phyloP scores from a whole-genome alignment of 768 basidiomycete genomes.

The Leccinellum rugosiceps region DNA sequence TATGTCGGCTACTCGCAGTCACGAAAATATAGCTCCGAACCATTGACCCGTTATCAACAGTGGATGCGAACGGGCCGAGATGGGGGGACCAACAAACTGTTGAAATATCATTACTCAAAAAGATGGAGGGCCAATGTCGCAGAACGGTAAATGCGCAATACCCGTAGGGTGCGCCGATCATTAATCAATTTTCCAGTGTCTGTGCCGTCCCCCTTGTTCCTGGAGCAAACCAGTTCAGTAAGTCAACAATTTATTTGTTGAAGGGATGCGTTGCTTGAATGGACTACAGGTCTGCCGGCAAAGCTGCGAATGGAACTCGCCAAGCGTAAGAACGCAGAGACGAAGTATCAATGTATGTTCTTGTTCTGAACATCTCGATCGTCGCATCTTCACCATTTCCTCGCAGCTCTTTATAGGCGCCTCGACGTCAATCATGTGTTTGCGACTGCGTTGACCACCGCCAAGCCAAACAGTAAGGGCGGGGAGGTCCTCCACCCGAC shows the following conservation, averaged over 20 bases:
- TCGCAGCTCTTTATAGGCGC: slow-evolving; percentile 53
- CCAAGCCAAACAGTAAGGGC: slow-evolving; percentile 50
- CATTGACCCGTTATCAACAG: slow-evolving; percentile 43
- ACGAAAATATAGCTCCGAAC: slow-evolving; percentile 39
- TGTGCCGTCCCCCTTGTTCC: slow-evolving; percentile 52
- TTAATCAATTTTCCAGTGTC: slow-evolving; percentile 35
- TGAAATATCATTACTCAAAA: slow-evolving; percentile 58
- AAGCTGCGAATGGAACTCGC: slow-evolving; percentile 37
- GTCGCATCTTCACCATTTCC: slow-evolving; percentile 3
- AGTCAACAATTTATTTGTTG: slow-evolving; percentile 8
- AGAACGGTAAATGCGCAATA: slow-evolving; percentile 45
- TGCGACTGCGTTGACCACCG: slow-evolving; percentile 59
- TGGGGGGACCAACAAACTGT: slow-evolving; percentile 23
- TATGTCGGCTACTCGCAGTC: slow-evolving; percentile 49
- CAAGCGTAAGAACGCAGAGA: slow-evolving; percentile 27
- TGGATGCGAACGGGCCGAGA: slow-evolving; percentile 33
- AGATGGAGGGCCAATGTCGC: slow-evolving; percentile 38
- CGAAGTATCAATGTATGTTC: slow-evolving; percentile 25
- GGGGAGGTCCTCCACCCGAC: slow-evolving; percentile 44
- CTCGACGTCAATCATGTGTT: slow-evolving; percentile 53
- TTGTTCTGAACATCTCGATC: neutral
- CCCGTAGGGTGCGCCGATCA: neutral
- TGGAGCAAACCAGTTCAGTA: slow-evolving; percentile 51
- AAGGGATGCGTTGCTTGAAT: neutral
- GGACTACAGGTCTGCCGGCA: slow-evolving; percentile 40